Base-by-base conservation (phyloP, 129 eudicot species). In the Tagetes erecta region DNA sequence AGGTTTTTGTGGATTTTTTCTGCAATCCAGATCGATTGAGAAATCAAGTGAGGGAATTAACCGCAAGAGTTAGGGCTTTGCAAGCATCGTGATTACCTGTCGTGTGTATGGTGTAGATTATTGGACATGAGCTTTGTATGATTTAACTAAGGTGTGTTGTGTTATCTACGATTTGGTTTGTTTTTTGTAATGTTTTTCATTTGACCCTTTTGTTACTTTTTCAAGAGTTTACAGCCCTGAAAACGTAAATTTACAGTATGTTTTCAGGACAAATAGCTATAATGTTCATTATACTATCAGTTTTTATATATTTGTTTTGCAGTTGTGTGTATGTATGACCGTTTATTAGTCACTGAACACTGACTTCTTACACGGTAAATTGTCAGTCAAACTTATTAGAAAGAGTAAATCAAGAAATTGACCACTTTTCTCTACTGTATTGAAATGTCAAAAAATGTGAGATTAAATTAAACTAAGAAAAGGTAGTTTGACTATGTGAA, bases 1-100 rank as follows among this genome's bases (percentile, higher is more conserved):
- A 93, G 39, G 97, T 94, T 39, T 94, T 94, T 70, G 98, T 94
- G 13, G 98, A 94, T 73, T 94, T 94, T 80, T 94, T 94, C 81
- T 86, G 93, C 83, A 84, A 90, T 64, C 96, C 97, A 0, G 98
- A 94, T 1, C 98, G 97, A 37, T 64, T 94, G 81, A 90, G 84
- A 80, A 88, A 80, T 74, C 98, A 88, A 81, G 97, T 94, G 37
- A 82, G 92, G 80, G 97, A 91, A 72, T 75, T 94, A 46, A 86
- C 96, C 1, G 93, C 92, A 33, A 80, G 97, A 13, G 96, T 91
- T 58, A 85, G 96, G 82, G 97, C 97, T 3, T 65, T 91, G 83
- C 98, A 93, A 79, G 91, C 92, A 7, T 84, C 96, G 36, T 91
- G 80, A 75, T 49, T 53, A 63, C 37, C 0, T 50, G 37, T 1